Evolutionary conservation across 306 rosid species (phyloP).

Genomic region (Corylus heterophylla): DNA sequence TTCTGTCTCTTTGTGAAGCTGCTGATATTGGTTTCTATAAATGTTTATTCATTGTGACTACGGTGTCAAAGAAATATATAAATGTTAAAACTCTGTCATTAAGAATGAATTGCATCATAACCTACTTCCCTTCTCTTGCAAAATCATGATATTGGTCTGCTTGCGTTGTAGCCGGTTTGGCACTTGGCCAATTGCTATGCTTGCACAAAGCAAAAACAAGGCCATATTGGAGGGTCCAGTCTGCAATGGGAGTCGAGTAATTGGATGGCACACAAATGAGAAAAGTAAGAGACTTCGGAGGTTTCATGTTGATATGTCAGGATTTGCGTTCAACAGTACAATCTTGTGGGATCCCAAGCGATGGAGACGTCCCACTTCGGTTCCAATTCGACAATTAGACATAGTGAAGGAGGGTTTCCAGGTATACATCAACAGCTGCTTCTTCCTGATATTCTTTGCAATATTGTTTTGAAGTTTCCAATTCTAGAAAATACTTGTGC

Average conservation of each 20-base stretch:
- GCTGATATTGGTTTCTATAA: not conserved
- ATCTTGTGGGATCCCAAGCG: constrained; percentile 93
- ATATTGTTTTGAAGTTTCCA: constrained; percentile 14
- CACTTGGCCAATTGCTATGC: constrained; percentile 99
- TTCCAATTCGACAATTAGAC: constrained; percentile 77
- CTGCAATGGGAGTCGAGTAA: constrained; percentile 88
- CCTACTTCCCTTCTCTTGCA: not conserved
- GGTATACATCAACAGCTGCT: constrained; percentile 44
- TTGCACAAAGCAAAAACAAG: constrained; percentile 90
- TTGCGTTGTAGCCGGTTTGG: constrained; percentile 74
- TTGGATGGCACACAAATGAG: constrained; percentile 98
- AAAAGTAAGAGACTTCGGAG: constrained; percentile 85
- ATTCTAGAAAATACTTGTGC: not conserved
- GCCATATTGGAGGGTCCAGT: constrained; percentile 97
- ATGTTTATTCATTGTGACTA: not conserved
- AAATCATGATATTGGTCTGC: constrained; percentile 30
- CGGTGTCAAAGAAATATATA: constrained; percentile 11
- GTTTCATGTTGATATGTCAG: constrained; percentile 99
- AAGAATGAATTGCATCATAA: constrained; percentile 18
- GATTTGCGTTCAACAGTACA: constrained; percentile 97
- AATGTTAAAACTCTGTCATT: constrained; percentile 3
- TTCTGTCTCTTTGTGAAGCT: not conserved
- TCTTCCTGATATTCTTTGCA: constrained; percentile 11
- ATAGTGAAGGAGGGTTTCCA: constrained; percentile 96
- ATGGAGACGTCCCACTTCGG: constrained; percentile 74